A percentile compares a stretch with the other conserved stretches of the same genome.
phyloP scores from a whole-genome alignment of 169 alveolate species.

The Plasmodium berghei region DNA sequence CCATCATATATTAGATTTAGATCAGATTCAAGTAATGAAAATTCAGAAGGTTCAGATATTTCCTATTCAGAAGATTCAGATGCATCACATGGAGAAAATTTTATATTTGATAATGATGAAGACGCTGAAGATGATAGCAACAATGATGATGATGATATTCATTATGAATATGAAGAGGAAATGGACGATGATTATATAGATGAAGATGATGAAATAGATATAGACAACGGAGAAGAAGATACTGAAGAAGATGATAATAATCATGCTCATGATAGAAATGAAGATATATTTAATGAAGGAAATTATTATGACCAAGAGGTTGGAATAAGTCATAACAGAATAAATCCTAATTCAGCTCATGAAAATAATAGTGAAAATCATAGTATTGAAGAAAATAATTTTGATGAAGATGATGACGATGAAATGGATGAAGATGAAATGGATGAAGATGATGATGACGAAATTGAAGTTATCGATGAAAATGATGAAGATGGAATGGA shows the following conservation, averaged over 20 bases:
- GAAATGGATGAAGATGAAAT: conserved; percentile 76
- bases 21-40: conserved; percentile 70
- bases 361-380: conserved; percentile 12
- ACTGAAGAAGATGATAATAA: conserved; percentile 30
- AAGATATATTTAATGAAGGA: conserved; percentile 5
- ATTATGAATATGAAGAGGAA: conserved; percentile 70
- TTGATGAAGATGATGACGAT: conserved; percentile 77
- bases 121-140: conserved; percentile 4
- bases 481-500: conserved; percentile 79
- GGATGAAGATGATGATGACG: conserved; percentile 75
- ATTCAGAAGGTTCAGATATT: conserved; percentile 43
- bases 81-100: conserved; percentile 57
- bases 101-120: conserved; percentile 50
- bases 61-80: conserved; percentile 21
- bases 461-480: conserved; percentile 68
- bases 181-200: conserved; percentile 73
- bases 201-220: conserved; percentile 28
- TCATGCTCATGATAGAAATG: conserved; percentile 7
- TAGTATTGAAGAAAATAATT: conserved; percentile 33
- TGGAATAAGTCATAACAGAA: not conserved
- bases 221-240: conserved; percentile 14
- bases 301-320: conserved; percentile 9
- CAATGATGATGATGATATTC: conserved; percentile 61
- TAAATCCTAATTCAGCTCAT: not conserved
- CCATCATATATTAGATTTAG: conserved; percentile 76